These are phyloP conservation scores for Macroventuria anomochaeta DNA, from an alignment of 2,329 filamentous ascomycete genomes.

Conservation along the genomic window DNA sequence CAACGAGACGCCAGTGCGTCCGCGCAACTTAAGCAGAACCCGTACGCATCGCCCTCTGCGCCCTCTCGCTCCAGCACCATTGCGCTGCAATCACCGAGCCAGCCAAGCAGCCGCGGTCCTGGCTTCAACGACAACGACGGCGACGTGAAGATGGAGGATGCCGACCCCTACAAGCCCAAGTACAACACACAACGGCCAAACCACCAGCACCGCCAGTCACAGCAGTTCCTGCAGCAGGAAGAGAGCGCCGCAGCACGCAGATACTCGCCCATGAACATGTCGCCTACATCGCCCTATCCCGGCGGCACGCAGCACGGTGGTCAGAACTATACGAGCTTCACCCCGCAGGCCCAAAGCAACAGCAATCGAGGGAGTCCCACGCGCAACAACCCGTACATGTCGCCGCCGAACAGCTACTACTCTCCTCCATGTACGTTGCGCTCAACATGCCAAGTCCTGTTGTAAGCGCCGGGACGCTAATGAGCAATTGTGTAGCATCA, in stretches of 20 bases:
- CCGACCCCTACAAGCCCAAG: conserved; percentile 85
- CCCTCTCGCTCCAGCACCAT: conserved; percentile 16
- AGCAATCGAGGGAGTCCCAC: conserved; percentile 80
- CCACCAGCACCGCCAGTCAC: conserved; percentile 77
- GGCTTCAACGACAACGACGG: conserved; percentile 54
- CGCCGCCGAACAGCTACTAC: conserved; percentile 64
- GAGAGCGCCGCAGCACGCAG: conserved; percentile 84
- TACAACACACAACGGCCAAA: conserved; percentile 77
- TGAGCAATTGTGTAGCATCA: conserved; percentile 42
- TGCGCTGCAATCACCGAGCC: conserved; percentile 27
- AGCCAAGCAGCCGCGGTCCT: conserved; percentile 35
- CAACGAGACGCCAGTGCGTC: conserved; percentile 41
- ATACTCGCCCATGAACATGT: conserved; percentile 96
- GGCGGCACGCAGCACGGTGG: conserved; percentile 62
- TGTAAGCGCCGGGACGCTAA: conserved; percentile 31
- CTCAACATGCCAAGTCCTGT: conserved; percentile 8
- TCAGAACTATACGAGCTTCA: conserved; percentile 53
- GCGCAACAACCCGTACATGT: conserved; percentile 66
- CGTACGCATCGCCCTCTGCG: conserved; percentile 33
- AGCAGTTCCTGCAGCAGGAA: conserved; percentile 74
- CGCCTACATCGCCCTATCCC: conserved; percentile 80
- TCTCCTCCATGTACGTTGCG: conserved; percentile 61
- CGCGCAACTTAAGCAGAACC: conserved; percentile 45
- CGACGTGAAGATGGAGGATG: conserved; percentile 77
- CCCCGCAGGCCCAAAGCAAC: conserved; percentile 46